Base-by-base conservation (phyloP, 129 eudicot genomes). In the Flaveria robusta region DNA sequence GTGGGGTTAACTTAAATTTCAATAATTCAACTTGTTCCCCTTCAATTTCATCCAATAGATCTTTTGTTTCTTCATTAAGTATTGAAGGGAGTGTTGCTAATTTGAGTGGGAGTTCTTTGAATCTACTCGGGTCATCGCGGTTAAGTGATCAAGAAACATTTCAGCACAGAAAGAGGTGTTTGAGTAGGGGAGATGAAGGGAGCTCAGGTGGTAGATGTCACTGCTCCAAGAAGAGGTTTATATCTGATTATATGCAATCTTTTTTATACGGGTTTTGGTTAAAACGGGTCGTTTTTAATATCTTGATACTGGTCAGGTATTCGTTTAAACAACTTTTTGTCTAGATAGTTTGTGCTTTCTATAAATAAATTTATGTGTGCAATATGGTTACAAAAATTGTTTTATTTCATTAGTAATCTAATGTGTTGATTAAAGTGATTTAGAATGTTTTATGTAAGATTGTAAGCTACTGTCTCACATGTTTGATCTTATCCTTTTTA, bases 51-150 rank as follows among this genome's bases (percentile, higher is more conserved):
- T 84, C 98, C 9, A 87, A 88, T 62, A 80, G 92, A 74, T 90
- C 97, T 2, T 93, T 93, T 68, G 87, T 90, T 59, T 93, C 98
- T 14, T 93, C 98, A 1, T 81, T 93, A 88, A 93, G 98, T 65
- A 82, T 93, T 0, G 98, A 93, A 75, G 97, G 97, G 39, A 93
- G 98, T 76, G 98, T 93, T 71, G 88, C 96, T 62, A 93, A 84
- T 84, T 72, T 90, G 87, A 88, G 87, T 54, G 87, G 91, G 27
- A 90, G 77, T 77, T 75, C 89, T 7, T 95, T 95, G 39, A 90
- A 85, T 78, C 83, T 94, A 70, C 82, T 89, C 27, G 94, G 96
- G 39, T 78, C 87, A 15, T 26, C 89, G 2, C 85, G 85, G 27
- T 91, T 97, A 23, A 84, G 86, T 1, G 97, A 88, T 76, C 97